These are phyloP conservation scores for Lumnitzera racemosa DNA, from an alignment of 345 rosid species.

Conservation along the genomic window DNA sequence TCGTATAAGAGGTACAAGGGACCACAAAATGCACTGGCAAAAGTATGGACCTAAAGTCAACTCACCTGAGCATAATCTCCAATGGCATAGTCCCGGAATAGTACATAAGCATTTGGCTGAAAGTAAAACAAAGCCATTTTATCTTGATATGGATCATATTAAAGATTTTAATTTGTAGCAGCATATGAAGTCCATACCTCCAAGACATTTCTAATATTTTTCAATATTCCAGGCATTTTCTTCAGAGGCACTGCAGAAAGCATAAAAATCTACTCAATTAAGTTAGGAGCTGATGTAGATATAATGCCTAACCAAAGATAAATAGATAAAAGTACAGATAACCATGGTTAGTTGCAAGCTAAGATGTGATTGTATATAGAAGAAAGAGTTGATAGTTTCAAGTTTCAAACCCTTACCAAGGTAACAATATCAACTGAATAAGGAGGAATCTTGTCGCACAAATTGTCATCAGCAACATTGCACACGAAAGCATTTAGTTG, in stretches of 20 bases:
- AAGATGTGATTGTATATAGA: background rate
- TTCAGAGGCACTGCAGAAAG: constrained; percentile 54
- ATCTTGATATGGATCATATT: no score
- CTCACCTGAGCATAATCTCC: constrained; percentile 56
- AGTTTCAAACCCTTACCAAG: constrained; percentile 25
- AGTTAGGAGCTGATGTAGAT: constrained; percentile 7
- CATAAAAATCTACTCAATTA: constrained; percentile 40
- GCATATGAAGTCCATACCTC: constrained; percentile 27
- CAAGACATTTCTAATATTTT: constrained; percentile 32
- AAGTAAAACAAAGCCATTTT: background rate
- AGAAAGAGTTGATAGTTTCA: background rate
- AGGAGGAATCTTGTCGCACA: constrained; percentile 29
- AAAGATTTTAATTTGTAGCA: background rate
- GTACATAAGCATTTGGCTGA: constrained; percentile 46
- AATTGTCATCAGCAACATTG: constrained; percentile 28
- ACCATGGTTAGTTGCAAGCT: background rate
- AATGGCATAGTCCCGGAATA: constrained; percentile 42
- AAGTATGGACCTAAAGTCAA: background rate
- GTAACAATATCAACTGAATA: constrained; percentile 48
- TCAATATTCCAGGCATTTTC: constrained; percentile 35
- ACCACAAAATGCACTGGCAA: background rate
- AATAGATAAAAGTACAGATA: background rate
- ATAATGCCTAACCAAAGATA: background rate
- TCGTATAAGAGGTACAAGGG: background rate
- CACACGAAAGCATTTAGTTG: constrained; percentile 37